Evolutionary conservation across 176 grass and related monocot genomes (phyloP).

Genomic region (Phoenix roebelenii): DNA sequence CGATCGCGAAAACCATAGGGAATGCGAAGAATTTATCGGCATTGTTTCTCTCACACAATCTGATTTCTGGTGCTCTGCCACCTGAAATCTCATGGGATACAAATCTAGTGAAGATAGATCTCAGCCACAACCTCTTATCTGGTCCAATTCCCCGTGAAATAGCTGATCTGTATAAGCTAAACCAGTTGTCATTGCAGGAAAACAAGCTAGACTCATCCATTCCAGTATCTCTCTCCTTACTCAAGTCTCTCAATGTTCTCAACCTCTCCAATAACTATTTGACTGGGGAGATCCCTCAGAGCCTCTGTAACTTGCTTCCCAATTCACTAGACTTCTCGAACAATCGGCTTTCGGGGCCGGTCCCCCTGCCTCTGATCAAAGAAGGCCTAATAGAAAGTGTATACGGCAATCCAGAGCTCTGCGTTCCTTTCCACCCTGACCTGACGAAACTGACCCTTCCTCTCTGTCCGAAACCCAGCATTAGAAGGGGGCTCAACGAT

Average conservation of each 20-base stretch:
- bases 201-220: conserved; percentile 59
- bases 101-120: conserved; percentile 66
- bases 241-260: conserved; percentile 66
- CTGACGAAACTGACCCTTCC: conserved; percentile 36
- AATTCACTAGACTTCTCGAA: conserved; percentile 88
- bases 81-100: conserved; percentile 30
- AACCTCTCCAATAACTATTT: conserved; percentile 79
- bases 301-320: conserved; percentile 65
- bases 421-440: conserved; percentile 67
- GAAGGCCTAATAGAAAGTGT: conserved; percentile 75
- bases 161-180: conserved; percentile 35
- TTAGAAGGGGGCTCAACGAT: conserved; percentile 37
- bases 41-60: conserved; percentile 58
- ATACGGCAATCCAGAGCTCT: conserved; percentile 64
- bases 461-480: conserved; percentile 41
- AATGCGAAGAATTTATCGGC: conserved; percentile 58
- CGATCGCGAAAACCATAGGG: conserved; percentile 26
- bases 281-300: conserved; percentile 58
- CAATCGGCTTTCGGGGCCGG: conserved; percentile 68
- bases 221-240: conserved; percentile 45
- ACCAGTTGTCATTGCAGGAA: conserved; percentile 79
- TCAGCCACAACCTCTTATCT: conserved; percentile 58
- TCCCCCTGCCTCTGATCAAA: conserved; percentile 65
- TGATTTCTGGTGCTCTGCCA: conserved; percentile 43
- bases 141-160: conserved; percentile 50